These are phyloP conservation scores for Saccharomyces hybrid DNA, from an alignment of 1,139 yeast genomes.

Conservation along the genomic window DNA sequence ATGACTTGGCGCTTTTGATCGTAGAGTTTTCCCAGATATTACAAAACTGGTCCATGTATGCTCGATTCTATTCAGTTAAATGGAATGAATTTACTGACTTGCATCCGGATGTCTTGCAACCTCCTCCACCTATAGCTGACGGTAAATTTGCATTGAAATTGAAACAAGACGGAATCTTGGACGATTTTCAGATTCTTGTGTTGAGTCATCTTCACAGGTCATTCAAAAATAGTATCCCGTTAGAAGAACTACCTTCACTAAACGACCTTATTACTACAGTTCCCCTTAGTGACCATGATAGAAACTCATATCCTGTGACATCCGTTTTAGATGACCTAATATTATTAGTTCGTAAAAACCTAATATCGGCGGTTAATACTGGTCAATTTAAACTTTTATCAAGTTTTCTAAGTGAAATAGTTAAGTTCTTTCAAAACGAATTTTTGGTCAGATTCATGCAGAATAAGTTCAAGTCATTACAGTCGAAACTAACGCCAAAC, in stretches of 20 bases:
- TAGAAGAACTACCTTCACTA: slow-evolving; percentile 63
- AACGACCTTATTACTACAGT: slow-evolving; percentile 22
- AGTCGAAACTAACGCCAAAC: slow-evolving; percentile 19
- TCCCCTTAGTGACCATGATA: slow-evolving; percentile 38
- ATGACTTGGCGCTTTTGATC: slow-evolving; percentile 49
- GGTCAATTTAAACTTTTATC: slow-evolving; percentile 24
- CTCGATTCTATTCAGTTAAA: slow-evolving; percentile 61
- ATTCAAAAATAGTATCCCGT: slow-evolving; percentile 68
- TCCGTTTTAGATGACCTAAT: slow-evolving; percentile 84
- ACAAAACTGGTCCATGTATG: slow-evolving; percentile 81
- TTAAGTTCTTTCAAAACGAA: slow-evolving; percentile 27
- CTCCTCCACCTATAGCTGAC: slow-evolving; percentile 48
- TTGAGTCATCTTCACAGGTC: slow-evolving; percentile 68
- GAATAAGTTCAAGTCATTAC: slow-evolving; percentile 21
- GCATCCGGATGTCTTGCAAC: slow-evolving; percentile 23
- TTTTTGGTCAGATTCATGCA: slow-evolving; percentile 27
- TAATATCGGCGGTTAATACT: slow-evolving; percentile 27
- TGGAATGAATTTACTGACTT: slow-evolving; percentile 42
- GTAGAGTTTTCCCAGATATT: slow-evolving; percentile 68
- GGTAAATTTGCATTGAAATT: slow-evolving; percentile 60
- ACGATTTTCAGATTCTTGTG: slow-evolving; percentile 52
- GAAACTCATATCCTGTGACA: slow-evolving; percentile 48
- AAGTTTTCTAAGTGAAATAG: slow-evolving; percentile 22
- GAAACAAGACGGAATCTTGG: slow-evolving; percentile 43
- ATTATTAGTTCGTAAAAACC: slow-evolving; percentile 48